phyloP scores from a whole-genome alignment of 2,329 filamentous ascomycete genomes.

The Helicocarpus griseus region DNA sequence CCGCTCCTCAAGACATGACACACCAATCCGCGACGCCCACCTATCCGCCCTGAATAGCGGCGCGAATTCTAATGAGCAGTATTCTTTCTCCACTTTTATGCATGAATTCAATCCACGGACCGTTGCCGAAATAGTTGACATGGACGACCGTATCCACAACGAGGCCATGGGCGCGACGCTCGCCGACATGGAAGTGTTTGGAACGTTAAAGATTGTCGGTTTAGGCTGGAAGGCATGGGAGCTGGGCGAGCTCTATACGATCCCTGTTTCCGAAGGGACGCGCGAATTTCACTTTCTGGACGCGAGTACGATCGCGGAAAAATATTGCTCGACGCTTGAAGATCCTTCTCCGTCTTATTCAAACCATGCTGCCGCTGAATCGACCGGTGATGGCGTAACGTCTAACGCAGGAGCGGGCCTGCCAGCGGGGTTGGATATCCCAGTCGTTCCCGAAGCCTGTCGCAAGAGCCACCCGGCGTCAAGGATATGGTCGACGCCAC shows the following conservation, averaged over 20 bases:
- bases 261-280: slow-evolving; percentile 13
- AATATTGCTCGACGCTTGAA: background rate
- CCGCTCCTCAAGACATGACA: slow-evolving; percentile 2
- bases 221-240: slow-evolving; percentile 32
- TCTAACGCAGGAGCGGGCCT: background rate
- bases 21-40: background rate
- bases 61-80: background rate
- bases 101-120: slow-evolving; percentile 7
- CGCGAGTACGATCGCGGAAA: background rate
- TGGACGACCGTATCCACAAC: slow-evolving; percentile 26
- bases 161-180: slow-evolving; percentile 23
- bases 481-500: background rate
- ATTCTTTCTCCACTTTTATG: no score
- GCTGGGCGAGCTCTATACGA: slow-evolving; percentile 27
- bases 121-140: slow-evolving; percentile 27
- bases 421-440: background rate
- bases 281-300: background rate
- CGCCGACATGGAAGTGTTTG: slow-evolving; percentile 24
- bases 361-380: no score
- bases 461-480: background rate
- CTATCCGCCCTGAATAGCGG: background rate
- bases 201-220: slow-evolving; percentile 26
- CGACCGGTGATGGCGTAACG: no score
- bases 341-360: background rate
- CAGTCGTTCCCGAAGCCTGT: background rate